These are phyloP conservation scores for Ceratocystiopsis sp. DNA, from an alignment of 2,329 filamentous ascomycete genomes.

Conservation along the genomic window DNA sequence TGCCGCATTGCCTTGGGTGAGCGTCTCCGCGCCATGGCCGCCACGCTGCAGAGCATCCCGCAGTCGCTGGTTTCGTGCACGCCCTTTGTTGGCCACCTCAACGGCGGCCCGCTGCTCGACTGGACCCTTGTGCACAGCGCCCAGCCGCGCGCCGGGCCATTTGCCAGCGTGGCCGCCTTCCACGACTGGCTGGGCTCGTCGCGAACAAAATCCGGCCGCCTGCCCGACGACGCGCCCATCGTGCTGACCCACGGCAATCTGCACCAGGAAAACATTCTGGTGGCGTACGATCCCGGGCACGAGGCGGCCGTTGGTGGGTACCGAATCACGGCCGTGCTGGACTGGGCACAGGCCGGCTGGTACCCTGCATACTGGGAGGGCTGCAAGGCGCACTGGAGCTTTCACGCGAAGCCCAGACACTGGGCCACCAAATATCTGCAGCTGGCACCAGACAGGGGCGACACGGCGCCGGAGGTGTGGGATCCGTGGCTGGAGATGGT, in stretches of 20 bases:
- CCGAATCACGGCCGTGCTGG: conserved; percentile 14
- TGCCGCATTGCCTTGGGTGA: background rate
- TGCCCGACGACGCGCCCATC: background rate
- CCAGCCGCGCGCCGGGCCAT: conserved; percentile 11
- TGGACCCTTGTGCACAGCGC: conserved; percentile 9
- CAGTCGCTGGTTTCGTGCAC: conserved; percentile 1
- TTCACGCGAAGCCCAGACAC: no score
- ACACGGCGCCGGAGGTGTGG: no score
- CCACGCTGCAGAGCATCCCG: background rate
- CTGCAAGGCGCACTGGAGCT: conserved; percentile 10
- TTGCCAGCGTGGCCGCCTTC: conserved; percentile 11
- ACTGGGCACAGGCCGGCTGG: conserved; percentile 20
- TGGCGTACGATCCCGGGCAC: background rate
- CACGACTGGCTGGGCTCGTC: conserved; percentile 11
- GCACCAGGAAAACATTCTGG: background rate
- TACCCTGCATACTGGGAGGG: conserved; percentile 19
- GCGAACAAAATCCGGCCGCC: background rate
- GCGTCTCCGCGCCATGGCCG: background rate
- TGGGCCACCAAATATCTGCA: no score
- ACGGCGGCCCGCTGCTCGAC: conserved; percentile 7
- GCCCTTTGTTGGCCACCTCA: conserved; percentile 5
- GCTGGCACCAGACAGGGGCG: no score
- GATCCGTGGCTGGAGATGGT: no score
- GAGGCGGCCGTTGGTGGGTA: background rate
- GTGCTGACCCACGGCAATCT: conserved; percentile 1